These are phyloP conservation scores for Meira nashicola DNA, from an alignment of 1,284 basidiomycete genomes.

Conservation along the genomic window DNA sequence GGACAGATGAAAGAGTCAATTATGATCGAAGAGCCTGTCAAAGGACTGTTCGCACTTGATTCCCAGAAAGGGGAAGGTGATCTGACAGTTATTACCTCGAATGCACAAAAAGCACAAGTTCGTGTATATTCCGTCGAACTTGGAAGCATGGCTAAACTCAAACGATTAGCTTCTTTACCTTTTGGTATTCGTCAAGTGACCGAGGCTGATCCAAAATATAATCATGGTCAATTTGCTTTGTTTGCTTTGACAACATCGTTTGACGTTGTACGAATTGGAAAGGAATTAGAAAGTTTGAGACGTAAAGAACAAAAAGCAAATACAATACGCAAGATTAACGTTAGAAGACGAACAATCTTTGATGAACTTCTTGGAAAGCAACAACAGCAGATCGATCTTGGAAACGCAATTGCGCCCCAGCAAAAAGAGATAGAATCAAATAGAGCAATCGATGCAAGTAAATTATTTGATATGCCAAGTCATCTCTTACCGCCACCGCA, in stretches of 20 bases:
- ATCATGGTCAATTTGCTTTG: conserved; percentile 9
- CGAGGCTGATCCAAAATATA: too few relatives aligned
- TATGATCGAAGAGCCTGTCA: neutral
- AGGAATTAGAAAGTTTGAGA: neutral
- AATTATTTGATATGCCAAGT: conserved; percentile 68
- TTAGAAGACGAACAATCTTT: conserved; percentile 67
- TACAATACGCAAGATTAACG: conserved; percentile 63
- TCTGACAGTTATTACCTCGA: neutral
- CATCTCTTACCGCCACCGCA: conserved; percentile 75
- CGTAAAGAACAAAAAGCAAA: conserved; percentile 18
- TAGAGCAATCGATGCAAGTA: conserved; percentile 38
- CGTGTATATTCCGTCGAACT: too few relatives aligned
- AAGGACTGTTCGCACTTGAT: neutral
- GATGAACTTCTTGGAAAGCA: conserved; percentile 77
- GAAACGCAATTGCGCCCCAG: conserved; percentile 4
- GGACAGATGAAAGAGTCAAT: conserved; percentile 23
- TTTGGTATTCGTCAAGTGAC: conserved; percentile 8
- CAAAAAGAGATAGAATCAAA: conserved; percentile 12
- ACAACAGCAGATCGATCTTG: conserved; percentile 20
- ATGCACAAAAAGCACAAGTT: conserved; percentile 4
- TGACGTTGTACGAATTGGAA: conserved; percentile 28
- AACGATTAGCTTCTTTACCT: neutral
- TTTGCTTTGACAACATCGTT: conserved; percentile 29
- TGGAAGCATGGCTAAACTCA: neutral
- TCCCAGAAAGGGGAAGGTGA: neutral